These are phyloP conservation scores for Fusarium sp. DNA, from an alignment of 2,329 filamentous ascomycete genomes.

Conservation along the genomic window DNA sequence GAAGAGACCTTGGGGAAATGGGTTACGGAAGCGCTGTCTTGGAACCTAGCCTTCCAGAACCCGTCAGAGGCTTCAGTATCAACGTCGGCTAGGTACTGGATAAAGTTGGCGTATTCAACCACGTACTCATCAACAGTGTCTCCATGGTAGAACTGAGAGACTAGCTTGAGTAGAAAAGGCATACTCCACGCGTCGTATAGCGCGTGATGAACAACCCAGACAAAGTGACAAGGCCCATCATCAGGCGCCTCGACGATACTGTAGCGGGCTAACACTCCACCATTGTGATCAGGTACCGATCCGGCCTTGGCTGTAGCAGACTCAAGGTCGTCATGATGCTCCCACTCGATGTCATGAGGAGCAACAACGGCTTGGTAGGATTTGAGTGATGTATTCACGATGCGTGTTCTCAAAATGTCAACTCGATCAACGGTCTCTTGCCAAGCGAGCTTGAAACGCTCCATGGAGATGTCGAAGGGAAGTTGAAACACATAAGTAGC, in stretches of 20 bases:
- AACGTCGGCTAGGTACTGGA: slow-evolving; percentile 14
- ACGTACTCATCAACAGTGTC: background rate
- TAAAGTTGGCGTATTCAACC: slow-evolving; percentile 23
- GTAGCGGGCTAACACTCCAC: slow-evolving; percentile 17
- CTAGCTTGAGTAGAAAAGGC: slow-evolving; percentile 20
- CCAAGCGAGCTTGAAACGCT: slow-evolving; percentile 35
- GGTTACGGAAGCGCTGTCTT: background rate
- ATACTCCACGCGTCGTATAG: slow-evolving; percentile 40
- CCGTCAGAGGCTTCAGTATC: slow-evolving; percentile 12
- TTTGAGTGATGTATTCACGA: slow-evolving; percentile 30
- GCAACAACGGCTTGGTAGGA: slow-evolving; percentile 32
- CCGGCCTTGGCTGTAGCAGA: background rate
- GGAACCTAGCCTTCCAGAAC: slow-evolving; percentile 23
- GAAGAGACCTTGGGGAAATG: slow-evolving; percentile 16
- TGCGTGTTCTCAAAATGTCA: slow-evolving; percentile 38
- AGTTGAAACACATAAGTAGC: slow-evolving; percentile 32
- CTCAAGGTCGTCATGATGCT: background rate
- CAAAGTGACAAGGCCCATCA: slow-evolving; percentile 7
- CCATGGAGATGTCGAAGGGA: background rate
- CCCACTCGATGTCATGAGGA: slow-evolving; percentile 21
- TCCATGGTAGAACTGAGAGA: slow-evolving; percentile 7
- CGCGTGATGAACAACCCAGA: slow-evolving; percentile 34
- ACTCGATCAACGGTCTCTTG: slow-evolving; percentile 24
- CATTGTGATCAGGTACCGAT: slow-evolving; percentile 20
- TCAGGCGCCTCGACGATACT: background rate